A percentile compares a stretch with the other conserved stretches of the same genome.
Evolutionary conservation across 768 basidiomycete species (phyloP).

Genomic region (Auriculariales sp.): DNA sequence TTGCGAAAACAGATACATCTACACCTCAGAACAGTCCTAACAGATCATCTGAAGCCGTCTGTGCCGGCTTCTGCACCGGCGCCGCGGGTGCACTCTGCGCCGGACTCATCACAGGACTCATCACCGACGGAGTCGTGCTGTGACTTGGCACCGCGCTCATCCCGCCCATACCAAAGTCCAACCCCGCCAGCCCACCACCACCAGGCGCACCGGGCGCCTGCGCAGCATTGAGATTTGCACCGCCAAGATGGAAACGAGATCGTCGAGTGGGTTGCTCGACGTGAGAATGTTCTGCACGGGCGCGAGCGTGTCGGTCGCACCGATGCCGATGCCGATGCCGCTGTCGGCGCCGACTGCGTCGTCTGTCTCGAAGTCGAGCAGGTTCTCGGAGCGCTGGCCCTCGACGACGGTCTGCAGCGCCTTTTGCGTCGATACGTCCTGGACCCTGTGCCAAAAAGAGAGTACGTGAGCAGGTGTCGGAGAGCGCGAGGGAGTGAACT

Average conservation of each 20-base stretch:
- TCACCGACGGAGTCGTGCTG: too few species aligned
- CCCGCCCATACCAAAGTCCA: constrained; percentile 7
- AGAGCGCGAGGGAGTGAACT: constrained; percentile 8
- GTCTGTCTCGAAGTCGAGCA: constrained; percentile 81
- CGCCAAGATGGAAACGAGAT: constrained; percentile 88
- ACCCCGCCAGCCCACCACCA: constrained; percentile 7
- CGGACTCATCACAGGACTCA: not conserved
- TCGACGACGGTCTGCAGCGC: constrained; percentile 84
- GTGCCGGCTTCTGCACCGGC: constrained; percentile 16
- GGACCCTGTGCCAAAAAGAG: constrained; percentile 33
- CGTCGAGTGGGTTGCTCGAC: constrained; percentile 81
- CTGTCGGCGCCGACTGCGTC: constrained; percentile 42
- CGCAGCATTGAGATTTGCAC: constrained; percentile 19
- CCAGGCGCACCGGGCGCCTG: constrained; percentile 8
- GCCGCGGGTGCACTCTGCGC: constrained; percentile 5
- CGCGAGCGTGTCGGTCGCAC: constrained; percentile 54
- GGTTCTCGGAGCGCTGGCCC: constrained; percentile 87
- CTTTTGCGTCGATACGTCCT: constrained; percentile 64
- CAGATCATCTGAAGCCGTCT: constrained; percentile 34
- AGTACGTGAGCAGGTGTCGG: constrained; percentile 1
- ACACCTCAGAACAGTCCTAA: constrained; percentile 40
- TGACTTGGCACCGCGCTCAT: too few species aligned
- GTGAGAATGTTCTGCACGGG: constrained; percentile 61
- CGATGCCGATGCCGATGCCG: constrained; percentile 58
- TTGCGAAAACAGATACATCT: too few species aligned